A percentile compares a stretch with the other conserved stretches of the same genome.
phyloP scores from a whole-genome alignment of 495 filamentous ascomycete species.

The Penicillium argentinense region DNA sequence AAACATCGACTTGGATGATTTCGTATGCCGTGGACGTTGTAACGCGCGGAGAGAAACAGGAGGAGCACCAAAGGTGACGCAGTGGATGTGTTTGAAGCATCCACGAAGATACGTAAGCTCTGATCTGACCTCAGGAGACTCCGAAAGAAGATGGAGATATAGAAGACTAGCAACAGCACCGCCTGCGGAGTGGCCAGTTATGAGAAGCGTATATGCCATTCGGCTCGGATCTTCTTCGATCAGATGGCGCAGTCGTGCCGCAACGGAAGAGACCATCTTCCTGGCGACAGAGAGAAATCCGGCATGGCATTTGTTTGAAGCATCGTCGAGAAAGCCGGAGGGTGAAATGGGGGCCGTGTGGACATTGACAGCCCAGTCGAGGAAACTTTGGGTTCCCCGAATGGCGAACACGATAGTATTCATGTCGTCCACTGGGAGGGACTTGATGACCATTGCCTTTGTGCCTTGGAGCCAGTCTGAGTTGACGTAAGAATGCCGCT shows the following conservation, averaged over 20 bases:
- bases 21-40: slow-evolving; percentile 48
- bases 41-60: slow-evolving; percentile 71
- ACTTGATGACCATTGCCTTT: slow-evolving; percentile 83
- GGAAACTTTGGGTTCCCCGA: slow-evolving; percentile 72
- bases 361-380: slow-evolving; percentile 83
- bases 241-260: slow-evolving; percentile 62
- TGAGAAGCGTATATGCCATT: slow-evolving; percentile 65
- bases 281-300: slow-evolving; percentile 74
- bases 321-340: slow-evolving; percentile 69
- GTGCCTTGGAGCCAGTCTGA: slow-evolving; percentile 70
- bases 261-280: slow-evolving; percentile 72
- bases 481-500: slow-evolving; percentile 63
- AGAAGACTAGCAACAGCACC: slow-evolving; percentile 77
- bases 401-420: slow-evolving; percentile 80
- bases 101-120: slow-evolving; percentile 66
- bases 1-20: slow-evolving; percentile 62
- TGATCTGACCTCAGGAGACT: slow-evolving; percentile 44
- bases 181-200: slow-evolving; percentile 82
- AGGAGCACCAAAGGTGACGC: slow-evolving; percentile 78
- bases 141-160: slow-evolving; percentile 74
- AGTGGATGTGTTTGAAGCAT: slow-evolving; percentile 73
- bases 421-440: slow-evolving; percentile 69
- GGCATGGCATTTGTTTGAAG: slow-evolving; percentile 71
- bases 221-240: slow-evolving; percentile 69
- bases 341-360: slow-evolving; percentile 63